These are phyloP conservation scores for Tephrocybe sp. DNA, from an alignment of 768 basidiomycete species.

Conservation along the genomic window DNA sequence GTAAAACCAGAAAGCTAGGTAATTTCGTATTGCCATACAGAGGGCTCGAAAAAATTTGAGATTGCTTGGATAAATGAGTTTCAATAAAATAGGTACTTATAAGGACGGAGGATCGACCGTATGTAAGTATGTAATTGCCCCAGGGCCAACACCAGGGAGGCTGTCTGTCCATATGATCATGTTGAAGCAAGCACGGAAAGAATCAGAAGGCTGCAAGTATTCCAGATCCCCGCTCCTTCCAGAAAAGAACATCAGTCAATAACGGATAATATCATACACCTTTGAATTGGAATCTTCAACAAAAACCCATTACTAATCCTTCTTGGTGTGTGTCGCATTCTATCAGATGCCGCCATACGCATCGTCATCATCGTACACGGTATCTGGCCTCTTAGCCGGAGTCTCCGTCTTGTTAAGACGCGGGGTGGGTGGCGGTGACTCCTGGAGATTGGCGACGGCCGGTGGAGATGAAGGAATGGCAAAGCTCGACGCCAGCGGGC, in stretches of 20 bases:
- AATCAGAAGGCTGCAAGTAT: slow-evolving; percentile 3
- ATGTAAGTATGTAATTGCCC: not conserved
- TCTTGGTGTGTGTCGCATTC: not conserved
- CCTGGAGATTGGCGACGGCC: slow-evolving; percentile 9
- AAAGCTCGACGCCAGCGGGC: slow-evolving; percentile 39
- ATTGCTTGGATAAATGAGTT: not conserved
- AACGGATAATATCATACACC: slow-evolving; percentile 7
- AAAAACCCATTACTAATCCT: not conserved
- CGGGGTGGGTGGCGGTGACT: slow-evolving; percentile 10
- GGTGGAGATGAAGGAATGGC: slow-evolving; percentile 11
- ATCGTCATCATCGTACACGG: slow-evolving; percentile 22
- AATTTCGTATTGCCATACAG: not conserved
- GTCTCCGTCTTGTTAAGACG: slow-evolving; percentile 5
- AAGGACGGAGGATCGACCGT: not conserved
- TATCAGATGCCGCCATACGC: slow-evolving; percentile 23
- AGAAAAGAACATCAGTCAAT: not conserved
- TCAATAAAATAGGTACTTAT: slow-evolving; percentile 5
- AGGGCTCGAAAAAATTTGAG: not conserved
- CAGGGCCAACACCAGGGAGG: slow-evolving; percentile 1
- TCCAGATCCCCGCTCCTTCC: slow-evolving; percentile 5
- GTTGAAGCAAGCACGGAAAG: not conserved
- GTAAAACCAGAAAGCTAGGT: not conserved
- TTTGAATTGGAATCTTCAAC: not conserved
- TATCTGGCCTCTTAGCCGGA: slow-evolving; percentile 18
- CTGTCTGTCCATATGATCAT: not conserved